These are phyloP conservation scores for Alopecurus myosuroides DNA, from an alignment of 176 grass and related monocot species.

Conservation along the genomic window DNA sequence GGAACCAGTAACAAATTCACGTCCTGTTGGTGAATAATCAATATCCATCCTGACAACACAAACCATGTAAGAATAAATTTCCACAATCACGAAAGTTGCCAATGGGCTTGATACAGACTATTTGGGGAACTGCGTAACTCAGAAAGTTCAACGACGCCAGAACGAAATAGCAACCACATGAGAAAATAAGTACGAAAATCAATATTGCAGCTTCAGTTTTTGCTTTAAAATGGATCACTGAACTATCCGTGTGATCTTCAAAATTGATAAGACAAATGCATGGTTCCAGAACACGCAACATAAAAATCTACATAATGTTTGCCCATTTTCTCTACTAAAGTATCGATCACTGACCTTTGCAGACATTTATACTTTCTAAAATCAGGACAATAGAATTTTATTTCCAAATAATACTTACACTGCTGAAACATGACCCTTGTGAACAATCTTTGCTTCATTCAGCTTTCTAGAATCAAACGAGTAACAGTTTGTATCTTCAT, in stretches of 20 bases:
- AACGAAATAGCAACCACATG: neutral
- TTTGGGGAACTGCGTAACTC: neutral
- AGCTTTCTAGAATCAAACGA: slow-evolving; percentile 90
- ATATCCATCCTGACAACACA: slow-evolving; percentile 82
- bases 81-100: slow-evolving; percentile 8
- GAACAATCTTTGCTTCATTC: slow-evolving; percentile 88
- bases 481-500: slow-evolving; percentile 98
- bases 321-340: neutral
- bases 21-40: slow-evolving; percentile 94
- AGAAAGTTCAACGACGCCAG: neutral
- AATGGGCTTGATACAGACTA: neutral
- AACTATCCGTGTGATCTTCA: neutral
- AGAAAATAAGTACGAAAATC: neutral
- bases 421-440: slow-evolving; percentile 97
- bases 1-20: slow-evolving; percentile 96
- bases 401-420: slow-evolving; percentile 61
- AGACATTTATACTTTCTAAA: neutral
- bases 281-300: neutral
- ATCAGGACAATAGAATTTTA: neutral
- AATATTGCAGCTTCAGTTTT: neutral
- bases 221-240: neutral
- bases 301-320: neutral
- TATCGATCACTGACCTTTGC: neutral
- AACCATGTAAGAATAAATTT: slow-evolving; percentile 1
- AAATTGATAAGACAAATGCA: neutral